These are phyloP conservation scores for Calendula officinalis DNA, from an alignment of 129 eudicot genomes.

Conservation along the genomic window DNA sequence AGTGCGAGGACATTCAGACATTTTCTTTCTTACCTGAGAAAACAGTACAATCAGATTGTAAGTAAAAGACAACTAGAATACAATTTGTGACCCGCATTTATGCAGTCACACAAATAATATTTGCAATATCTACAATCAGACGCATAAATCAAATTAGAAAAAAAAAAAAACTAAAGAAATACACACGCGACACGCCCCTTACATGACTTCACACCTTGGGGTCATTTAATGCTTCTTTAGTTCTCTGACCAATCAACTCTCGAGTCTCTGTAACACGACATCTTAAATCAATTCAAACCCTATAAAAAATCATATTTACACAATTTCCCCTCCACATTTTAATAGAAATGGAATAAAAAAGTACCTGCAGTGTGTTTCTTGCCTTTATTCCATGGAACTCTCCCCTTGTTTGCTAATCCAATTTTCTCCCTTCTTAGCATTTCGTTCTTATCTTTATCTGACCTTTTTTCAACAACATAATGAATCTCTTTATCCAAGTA, in stretches of 20 bases:
- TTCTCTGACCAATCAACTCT: constrained; percentile 59
- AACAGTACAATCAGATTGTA: not conserved
- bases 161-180: not conserved
- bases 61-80: constrained; percentile 4
- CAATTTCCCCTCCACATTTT: too few relatives aligned
- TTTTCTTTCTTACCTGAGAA: constrained; percentile 72
- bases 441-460: constrained; percentile 39
- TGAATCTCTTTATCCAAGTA: constrained; percentile 8
- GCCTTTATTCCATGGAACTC: constrained; percentile 77
- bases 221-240: constrained; percentile 85
- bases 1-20: constrained; percentile 75
- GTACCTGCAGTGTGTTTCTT: constrained; percentile 53
- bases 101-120: constrained; percentile 7
- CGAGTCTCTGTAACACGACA: constrained; percentile 67
- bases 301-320: not conserved
- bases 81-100: constrained; percentile 2
- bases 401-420: constrained; percentile 57
- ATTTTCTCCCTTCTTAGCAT: constrained; percentile 47
- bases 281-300: constrained; percentile 14
- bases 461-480: constrained; percentile 14
- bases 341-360: not conserved
- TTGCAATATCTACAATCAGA: not conserved
- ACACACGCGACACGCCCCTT: constrained; percentile 41
- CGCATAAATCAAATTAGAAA: not conserved
- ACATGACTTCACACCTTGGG: constrained; percentile 99